Percentiles rank a stretch among this genome's conserved stretches.
Conservation (phyloP, 257 asterid species). For the Nicotiana otophora region DNA sequence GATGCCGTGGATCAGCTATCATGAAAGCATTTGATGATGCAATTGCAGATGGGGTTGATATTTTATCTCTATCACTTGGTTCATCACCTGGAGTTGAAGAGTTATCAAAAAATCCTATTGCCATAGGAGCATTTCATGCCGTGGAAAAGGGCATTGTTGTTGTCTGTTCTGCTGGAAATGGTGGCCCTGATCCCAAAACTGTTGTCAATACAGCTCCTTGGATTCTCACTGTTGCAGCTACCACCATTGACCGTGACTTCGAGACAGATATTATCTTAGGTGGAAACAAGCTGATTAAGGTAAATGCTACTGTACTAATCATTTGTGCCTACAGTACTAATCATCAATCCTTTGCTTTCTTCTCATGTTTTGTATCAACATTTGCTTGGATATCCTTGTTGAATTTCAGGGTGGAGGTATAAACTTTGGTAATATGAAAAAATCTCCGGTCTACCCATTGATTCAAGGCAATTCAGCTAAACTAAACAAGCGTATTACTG, state of each 20-base stretch:
- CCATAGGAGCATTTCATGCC: constrained; percentile 68
- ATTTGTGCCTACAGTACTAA: too few relatives aligned
- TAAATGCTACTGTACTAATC: too few relatives aligned
- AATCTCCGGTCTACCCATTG: constrained; percentile 46
- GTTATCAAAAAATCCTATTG: constrained; percentile 42
- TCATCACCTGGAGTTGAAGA: constrained; percentile 14
- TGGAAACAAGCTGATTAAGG: constrained; percentile 1
- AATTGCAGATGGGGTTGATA: constrained; percentile 54
- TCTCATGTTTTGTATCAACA: too few relatives aligned
- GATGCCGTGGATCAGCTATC: constrained; percentile 59
- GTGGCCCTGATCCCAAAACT: constrained; percentile 39
- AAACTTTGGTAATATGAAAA: constrained; percentile 37
- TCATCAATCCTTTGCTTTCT: too few relatives aligned
- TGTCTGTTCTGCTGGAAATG: constrained; percentile 65
- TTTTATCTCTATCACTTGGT: constrained; percentile 59
- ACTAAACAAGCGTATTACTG: constrained; percentile 5
- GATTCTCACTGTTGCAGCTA: constrained; percentile 77
- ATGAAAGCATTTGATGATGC: constrained; percentile 64
- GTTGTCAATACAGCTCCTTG: constrained; percentile 69
- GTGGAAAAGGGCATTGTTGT: constrained; percentile 53
- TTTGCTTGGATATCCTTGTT: too few relatives aligned
- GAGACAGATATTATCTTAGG: constrained; percentile 45
- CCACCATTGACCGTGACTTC: constrained; percentile 67
- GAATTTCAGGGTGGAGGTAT: constrained; percentile 64
- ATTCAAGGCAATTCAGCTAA: constrained; percentile 42